These are phyloP conservation scores for Cercospora beticola DNA, from an alignment of 2,329 filamentous ascomycete species.

Conservation along the genomic window DNA sequence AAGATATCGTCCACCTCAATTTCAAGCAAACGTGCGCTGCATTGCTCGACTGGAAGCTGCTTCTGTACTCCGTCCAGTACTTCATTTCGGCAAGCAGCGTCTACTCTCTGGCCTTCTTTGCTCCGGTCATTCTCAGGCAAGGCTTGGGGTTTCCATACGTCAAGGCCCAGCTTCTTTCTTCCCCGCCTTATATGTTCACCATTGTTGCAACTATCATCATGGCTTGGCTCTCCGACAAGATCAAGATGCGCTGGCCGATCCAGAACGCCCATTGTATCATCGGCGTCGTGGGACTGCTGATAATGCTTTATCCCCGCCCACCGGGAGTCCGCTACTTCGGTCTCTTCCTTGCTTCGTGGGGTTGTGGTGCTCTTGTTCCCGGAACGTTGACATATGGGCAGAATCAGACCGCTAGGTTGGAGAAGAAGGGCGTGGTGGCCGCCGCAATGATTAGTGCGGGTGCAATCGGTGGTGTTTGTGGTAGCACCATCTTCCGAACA, in stretches of 20 bases:
- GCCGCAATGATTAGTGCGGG: constrained; percentile 44
- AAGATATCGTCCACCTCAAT: constrained; percentile 31
- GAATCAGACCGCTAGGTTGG: constrained; percentile 36
- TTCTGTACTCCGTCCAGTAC: constrained; percentile 35
- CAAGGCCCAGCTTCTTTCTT: constrained; percentile 67
- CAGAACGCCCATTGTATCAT: constrained; percentile 65
- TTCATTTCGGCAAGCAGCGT: constrained; percentile 46
- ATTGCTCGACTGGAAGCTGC: constrained; percentile 37
- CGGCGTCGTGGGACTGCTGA: constrained; percentile 63
- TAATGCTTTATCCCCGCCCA: constrained; percentile 66
- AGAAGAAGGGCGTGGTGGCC: constrained; percentile 37
- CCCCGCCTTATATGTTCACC: constrained; percentile 67
- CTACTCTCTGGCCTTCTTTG: constrained; percentile 75
- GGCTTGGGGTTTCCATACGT: constrained; percentile 65
- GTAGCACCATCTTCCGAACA: constrained; percentile 18
- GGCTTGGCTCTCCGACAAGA: constrained; percentile 67
- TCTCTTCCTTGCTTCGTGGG: constrained; percentile 71
- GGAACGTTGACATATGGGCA: constrained; percentile 63
- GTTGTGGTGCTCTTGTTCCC: constrained; percentile 73
- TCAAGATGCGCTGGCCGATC: constrained; percentile 63
- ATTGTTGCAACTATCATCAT: constrained; percentile 61
- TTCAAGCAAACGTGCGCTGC: constrained; percentile 30
- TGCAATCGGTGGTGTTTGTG: constrained; percentile 20
- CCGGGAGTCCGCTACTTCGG: constrained; percentile 67
- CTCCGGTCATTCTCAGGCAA: constrained; percentile 68